Evolutionary conservation across 306 rosid genomes (phyloP).

Genomic region (Potentilla sterilis): DNA sequence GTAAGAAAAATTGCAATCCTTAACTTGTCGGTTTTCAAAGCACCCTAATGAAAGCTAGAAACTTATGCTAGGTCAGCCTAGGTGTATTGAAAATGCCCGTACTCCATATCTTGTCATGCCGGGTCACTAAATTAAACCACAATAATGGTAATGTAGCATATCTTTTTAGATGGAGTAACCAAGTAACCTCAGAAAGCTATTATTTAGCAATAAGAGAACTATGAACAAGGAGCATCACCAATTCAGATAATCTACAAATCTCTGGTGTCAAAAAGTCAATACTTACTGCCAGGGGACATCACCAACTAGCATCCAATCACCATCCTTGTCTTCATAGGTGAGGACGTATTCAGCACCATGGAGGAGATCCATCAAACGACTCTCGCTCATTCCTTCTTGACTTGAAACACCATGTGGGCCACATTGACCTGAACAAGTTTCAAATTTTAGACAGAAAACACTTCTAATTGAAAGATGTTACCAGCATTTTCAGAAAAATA

Average conservation of each 20-base stretch:
- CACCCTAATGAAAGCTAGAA: background rate
- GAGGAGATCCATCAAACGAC: conserved; percentile 79
- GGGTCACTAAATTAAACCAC: background rate
- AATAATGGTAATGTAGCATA: background rate
- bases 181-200: background rate
- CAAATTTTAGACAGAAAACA: background rate
- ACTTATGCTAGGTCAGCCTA: background rate
- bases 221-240: background rate
- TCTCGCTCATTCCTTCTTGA: conserved; percentile 64
- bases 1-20: conserved; percentile 14
- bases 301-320: conserved; percentile 98
- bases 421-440: conserved; percentile 69
- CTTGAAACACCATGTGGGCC: conserved; percentile 61
- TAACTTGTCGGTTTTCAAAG: background rate
- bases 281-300: conserved; percentile 99
- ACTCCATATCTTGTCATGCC: background rate
- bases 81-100: background rate
- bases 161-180: conserved; percentile 2
- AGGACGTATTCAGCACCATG: conserved; percentile 94
- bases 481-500: background rate
- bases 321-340: conserved; percentile 95
- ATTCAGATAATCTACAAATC: background rate
- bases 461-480: background rate
- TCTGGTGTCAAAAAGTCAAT: background rate
- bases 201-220: background rate